Base-by-base conservation (phyloP, 768 basidiomycete species). In the Boletus tylopilopsis region DNA sequence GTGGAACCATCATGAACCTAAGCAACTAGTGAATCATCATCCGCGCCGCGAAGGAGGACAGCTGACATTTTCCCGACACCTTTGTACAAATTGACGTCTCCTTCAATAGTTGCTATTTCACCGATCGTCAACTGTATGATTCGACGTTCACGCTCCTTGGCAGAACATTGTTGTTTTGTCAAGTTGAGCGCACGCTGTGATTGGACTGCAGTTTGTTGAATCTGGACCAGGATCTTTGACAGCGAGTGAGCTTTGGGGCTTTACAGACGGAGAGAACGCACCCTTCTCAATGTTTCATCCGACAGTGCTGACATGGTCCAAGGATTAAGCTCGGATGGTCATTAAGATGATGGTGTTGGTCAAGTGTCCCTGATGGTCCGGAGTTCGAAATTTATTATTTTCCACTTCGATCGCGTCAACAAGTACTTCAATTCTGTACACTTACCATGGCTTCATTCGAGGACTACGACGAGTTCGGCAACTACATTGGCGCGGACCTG, bases 401-500 rank as follows among this genome's bases (percentile, higher is more conserved):
- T 44, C 53, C 67, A 54, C 63, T 35, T 50, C 41, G 24, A 56
- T 47, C 51, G 35, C 55, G 45, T 15, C 33, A 30, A 45, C 44
- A 22, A 21, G n/a, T 45, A 15, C 38, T 29, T 34, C 41, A 45
- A 9, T 45, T 42, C 25, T 45, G 32, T 32, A 55, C n/a, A n/a
- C n/a, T n/a, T n/a, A n/a, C 45, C 40, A 82, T 82, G 80, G 78
- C 76, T 34, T 82, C 80, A 24, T 72, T 79, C 51, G 77, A 90
- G 58, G 89, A 91, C 66, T 91, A 91, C 62, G 89, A 91, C 62
- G 90, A 97, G 73, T 95, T 95, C 64, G 94, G 94, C 58, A 97
- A 96, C 77, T 96, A 97, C 71, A 94, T 97, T 66, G 94, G 94
- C 53, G 92, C 84, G 22, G 94, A 95, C 74, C 74, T 95, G 41